Base-by-base conservation (phyloP, 768 basidiomycete genomes). In the Dentipellis sp. region DNA sequence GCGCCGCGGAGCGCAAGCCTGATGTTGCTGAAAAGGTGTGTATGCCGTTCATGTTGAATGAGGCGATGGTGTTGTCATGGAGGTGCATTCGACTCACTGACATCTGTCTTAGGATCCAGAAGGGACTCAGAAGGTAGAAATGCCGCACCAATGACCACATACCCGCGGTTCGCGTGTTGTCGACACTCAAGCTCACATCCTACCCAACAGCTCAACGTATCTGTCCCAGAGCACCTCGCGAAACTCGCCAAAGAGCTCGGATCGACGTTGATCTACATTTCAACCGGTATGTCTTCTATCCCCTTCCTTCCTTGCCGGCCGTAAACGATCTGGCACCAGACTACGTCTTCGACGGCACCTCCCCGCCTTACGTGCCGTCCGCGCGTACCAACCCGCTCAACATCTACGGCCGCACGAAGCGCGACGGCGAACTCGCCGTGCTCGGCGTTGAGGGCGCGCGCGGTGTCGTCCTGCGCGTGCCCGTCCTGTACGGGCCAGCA, bases 281-380 rank as follows among this genome's bases (percentile, higher is more conserved):
- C 93, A 6, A 97, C 94, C 37, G 91, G 88, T 82, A 59, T 4
- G 50, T 22, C 16, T 16, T 2, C 8, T 19, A 3, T 48, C 35
- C 21, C 16, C 22, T 42, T 12, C 10, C 12, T 5, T 11, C 4
- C 5, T 48, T 71, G 58, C 38, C 8, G 39, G 58, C 19, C 34
- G 37, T 54, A n/a, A 21, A 22, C 46, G 19, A 19, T 48, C 46
- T 7, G 45, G n/a, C 19, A 39, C 3, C 39, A 86, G 94, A 99
- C 70, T 97, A 97, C 71, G 93, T 99, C 14, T 98, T 98, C 65
- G 91, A 94, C 60, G 95, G 95, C 1, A 84, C 79, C n/a, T 83
- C 85, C 1, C 91, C 95, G 3, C 93, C 94, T 0, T 99, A 99
- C 72, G 76, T 79, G 6, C 86, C 91, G 0, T 75, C 76, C 7